A percentile compares a stretch with the other conserved stretches of the same genome.
phyloP scores from a whole-genome alignment of 2,329 filamentous ascomycete genomes.

The Aureobasidium sp. region DNA sequence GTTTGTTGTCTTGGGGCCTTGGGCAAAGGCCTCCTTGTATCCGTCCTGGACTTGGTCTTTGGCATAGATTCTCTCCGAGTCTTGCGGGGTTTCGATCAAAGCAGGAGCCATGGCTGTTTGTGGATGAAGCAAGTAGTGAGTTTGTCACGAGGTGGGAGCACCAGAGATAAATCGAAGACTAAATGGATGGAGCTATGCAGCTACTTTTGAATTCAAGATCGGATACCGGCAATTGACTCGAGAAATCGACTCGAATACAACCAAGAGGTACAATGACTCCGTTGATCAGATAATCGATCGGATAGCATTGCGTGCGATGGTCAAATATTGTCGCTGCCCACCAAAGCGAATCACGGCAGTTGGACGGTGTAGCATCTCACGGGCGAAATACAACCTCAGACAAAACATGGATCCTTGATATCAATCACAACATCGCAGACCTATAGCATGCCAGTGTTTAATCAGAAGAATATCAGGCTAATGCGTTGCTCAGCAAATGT shows the following conservation, averaged over 20 bases:
- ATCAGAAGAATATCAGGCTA: conserved; percentile 3
- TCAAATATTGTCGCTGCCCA: not conserved
- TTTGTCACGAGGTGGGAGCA: not conserved
- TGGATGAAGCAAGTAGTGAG: not conserved
- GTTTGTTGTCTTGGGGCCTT: conserved; percentile 37
- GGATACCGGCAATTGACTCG: not conserved
- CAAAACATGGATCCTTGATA: not conserved
- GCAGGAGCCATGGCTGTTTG: conserved; percentile 35
- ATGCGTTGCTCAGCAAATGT: not conserved
- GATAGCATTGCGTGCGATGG: conserved; percentile 8
- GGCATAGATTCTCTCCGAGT: conserved; percentile 17
- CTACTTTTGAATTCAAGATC: not conserved
- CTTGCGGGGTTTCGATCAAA: conserved; percentile 33
- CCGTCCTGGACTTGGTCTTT: conserved; percentile 10
- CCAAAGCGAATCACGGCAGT: not conserved
- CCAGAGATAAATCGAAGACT: not conserved
- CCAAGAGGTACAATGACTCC: not conserved
- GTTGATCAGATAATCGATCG: not conserved
- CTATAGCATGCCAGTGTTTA: not conserved
- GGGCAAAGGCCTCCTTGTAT: conserved; percentile 40
- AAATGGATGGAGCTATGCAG: not conserved
- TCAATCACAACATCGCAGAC: not conserved
- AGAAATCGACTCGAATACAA: not conserved
- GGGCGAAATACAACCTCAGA: not conserved
- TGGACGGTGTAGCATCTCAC: not conserved